A percentile compares a stretch with the other conserved stretches of the same genome.
phyloP scores from a whole-genome alignment of 2,329 filamentous ascomycete genomes.

The Bertia moriformis region DNA sequence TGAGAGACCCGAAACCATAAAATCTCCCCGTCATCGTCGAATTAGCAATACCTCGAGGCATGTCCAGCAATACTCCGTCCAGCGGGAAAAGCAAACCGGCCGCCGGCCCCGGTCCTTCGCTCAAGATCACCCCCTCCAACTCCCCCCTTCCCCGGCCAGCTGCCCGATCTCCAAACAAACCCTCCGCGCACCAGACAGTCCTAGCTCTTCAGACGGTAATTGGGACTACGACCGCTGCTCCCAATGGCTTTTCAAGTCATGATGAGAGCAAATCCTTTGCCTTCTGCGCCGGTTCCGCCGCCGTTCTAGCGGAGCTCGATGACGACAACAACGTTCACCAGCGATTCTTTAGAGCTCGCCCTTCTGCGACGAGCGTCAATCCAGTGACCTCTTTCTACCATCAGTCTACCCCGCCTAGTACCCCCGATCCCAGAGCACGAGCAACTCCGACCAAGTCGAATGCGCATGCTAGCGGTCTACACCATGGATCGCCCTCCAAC shows the following conservation, averaged over 20 bases:
- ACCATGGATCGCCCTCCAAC: not conserved
- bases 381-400: constrained; percentile 36
- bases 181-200: constrained; percentile 20
- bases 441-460: constrained; percentile 25
- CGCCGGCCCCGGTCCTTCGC: constrained; percentile 11
- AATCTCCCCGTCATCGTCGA: too few relatives aligned
- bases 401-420: constrained; percentile 30
- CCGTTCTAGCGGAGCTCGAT: constrained; percentile 40
- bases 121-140: constrained; percentile 32
- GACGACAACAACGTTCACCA: constrained; percentile 34
- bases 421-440: constrained; percentile 28
- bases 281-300: constrained; percentile 47
- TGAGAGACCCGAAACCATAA: too few relatives aligned
- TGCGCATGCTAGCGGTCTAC: not conserved
- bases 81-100: constrained; percentile 1
- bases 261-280: constrained; percentile 36
- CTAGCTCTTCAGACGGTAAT: constrained; percentile 43
- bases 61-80: too few relatives aligned
- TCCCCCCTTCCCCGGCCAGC: constrained; percentile 32
- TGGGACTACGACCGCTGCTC: constrained; percentile 42
- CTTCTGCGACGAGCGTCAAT: constrained; percentile 34
- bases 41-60: too few relatives aligned
- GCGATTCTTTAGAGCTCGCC: constrained; percentile 45
- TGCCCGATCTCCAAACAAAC: constrained; percentile 31
- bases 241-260: constrained; percentile 44